These are phyloP conservation scores for Epichloe typhina DNA, from an alignment of 2,329 filamentous ascomycete genomes.

Conservation along the genomic window DNA sequence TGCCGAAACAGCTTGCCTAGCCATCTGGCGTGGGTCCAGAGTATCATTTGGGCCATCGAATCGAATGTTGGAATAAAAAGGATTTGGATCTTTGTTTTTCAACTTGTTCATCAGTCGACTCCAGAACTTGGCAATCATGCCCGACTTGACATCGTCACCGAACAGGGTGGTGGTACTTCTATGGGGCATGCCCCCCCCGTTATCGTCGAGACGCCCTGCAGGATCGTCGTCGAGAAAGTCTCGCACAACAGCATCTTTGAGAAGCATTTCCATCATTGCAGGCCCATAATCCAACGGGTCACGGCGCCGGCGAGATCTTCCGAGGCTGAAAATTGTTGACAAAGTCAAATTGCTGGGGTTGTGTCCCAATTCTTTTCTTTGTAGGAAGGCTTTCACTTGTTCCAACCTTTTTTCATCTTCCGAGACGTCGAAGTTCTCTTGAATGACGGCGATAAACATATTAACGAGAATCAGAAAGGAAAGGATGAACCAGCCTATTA, in stretches of 20 bases:
- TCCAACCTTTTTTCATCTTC: constrained; percentile 96
- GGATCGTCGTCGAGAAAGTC: constrained; percentile 80
- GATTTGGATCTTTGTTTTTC: constrained; percentile 68
- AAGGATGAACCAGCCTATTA: constrained; percentile 92
- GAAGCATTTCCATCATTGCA: constrained; percentile 85
- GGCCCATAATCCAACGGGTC: constrained; percentile 88
- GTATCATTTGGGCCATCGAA: constrained; percentile 64
- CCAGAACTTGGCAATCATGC: constrained; percentile 48
- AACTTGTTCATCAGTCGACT: constrained; percentile 42
- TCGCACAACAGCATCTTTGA: constrained; percentile 88
- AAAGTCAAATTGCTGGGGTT: constrained; percentile 63
- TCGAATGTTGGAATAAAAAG: constrained; percentile 70
- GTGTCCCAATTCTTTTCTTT: constrained; percentile 72
- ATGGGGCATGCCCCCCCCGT: constrained; percentile 18
- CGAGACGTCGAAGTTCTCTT: constrained; percentile 97
- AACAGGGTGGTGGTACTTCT: constrained; percentile 19
- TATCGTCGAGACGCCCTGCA: constrained; percentile 17
- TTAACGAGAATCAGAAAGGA: constrained; percentile 93
- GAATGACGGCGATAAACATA: constrained; percentile 99
- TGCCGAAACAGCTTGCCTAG: constrained; percentile 76
- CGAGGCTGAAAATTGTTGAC: constrained; percentile 54
- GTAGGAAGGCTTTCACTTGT: constrained; percentile 88
- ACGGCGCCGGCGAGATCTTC: constrained; percentile 45
- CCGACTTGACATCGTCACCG: constrained; percentile 37
- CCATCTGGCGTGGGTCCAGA: constrained; percentile 75